These are phyloP conservation scores for Pyrus communis DNA, from an alignment of 306 rosid species.

Conservation along the genomic window DNA sequence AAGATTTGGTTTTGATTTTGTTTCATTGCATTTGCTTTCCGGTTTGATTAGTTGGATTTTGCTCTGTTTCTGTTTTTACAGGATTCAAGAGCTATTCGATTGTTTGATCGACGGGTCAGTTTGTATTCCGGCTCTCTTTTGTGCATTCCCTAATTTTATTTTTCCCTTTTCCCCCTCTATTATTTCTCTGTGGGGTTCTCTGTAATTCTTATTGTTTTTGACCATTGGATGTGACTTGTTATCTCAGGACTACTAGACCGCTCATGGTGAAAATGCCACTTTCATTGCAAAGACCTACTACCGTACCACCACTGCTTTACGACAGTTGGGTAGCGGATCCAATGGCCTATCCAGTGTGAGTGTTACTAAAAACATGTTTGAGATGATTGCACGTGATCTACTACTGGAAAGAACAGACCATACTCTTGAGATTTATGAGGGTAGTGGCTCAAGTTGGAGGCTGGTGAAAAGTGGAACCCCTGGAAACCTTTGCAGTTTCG, in stretches of 20 bases:
- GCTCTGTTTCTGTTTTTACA: constrained; percentile 33
- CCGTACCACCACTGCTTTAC: constrained; percentile 77
- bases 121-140: not conserved
- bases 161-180: not conserved
- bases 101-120: constrained; percentile 93
- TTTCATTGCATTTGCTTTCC: not conserved
- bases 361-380: constrained; percentile 75
- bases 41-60: not conserved
- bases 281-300: constrained; percentile 85
- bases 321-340: constrained; percentile 71
- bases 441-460: constrained; percentile 86
- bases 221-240: not conserved
- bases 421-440: constrained; percentile 88
- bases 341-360: constrained; percentile 76
- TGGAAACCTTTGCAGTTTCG: constrained; percentile 86
- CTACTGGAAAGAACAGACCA: constrained; percentile 92
- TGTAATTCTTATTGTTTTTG: not conserved
- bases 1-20: not conserved
- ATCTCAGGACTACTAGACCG: constrained; percentile 83
- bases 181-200: not conserved
- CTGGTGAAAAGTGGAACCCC: constrained; percentile 85
- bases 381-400: constrained; percentile 76
- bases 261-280: constrained; percentile 90
- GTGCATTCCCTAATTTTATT: not conserved
- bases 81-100: constrained; percentile 87